A percentile compares a stretch with the other conserved stretches of the same genome.
Conservation (phyloP, 495 filamentous ascomycete genomes). For the Aspergillus ostianus region DNA sequence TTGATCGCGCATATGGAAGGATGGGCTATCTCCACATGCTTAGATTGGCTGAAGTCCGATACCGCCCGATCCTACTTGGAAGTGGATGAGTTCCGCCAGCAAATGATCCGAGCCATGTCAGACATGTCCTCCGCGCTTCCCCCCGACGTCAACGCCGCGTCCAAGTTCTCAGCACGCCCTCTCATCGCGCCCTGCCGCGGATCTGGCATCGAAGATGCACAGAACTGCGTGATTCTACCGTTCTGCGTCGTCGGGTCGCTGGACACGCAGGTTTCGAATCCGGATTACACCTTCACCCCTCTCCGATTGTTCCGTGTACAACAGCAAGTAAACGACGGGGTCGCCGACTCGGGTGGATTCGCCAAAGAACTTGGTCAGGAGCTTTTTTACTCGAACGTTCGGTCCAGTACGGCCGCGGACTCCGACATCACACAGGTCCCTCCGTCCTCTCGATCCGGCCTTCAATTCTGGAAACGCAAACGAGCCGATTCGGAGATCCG, state of each 20-base stretch:
- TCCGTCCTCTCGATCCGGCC: slow-evolving; percentile 27
- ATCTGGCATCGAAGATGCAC: slow-evolving; percentile 18
- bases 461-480: slow-evolving; percentile 36
- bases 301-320: slow-evolving; percentile 56
- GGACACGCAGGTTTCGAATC: slow-evolving; percentile 37
- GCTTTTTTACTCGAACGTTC: slow-evolving; percentile 30
- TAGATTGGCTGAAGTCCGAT: slow-evolving; percentile 44
- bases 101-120: slow-evolving; percentile 40
- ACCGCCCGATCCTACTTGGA: slow-evolving; percentile 29
- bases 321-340: slow-evolving; percentile 52
- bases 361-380: slow-evolving; percentile 40
- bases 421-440: slow-evolving; percentile 18
- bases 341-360: slow-evolving; percentile 51
- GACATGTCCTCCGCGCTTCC: slow-evolving; percentile 43
- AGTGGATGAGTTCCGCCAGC: slow-evolving; percentile 40
- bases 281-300: slow-evolving; percentile 47
- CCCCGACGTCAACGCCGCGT: slow-evolving; percentile 43
- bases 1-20: slow-evolving; percentile 58
- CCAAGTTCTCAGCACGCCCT: slow-evolving; percentile 48
- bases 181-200: slow-evolving; percentile 45
- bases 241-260: slow-evolving; percentile 59
- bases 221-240: slow-evolving; percentile 43
- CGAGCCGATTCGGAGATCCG: slow-evolving; percentile 1
- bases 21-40: slow-evolving; percentile 50
- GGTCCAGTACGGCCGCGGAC: slow-evolving; percentile 29